These are phyloP conservation scores for Cladorrhinum samala DNA, from an alignment of 495 filamentous ascomycete species.

Conservation along the genomic window DNA sequence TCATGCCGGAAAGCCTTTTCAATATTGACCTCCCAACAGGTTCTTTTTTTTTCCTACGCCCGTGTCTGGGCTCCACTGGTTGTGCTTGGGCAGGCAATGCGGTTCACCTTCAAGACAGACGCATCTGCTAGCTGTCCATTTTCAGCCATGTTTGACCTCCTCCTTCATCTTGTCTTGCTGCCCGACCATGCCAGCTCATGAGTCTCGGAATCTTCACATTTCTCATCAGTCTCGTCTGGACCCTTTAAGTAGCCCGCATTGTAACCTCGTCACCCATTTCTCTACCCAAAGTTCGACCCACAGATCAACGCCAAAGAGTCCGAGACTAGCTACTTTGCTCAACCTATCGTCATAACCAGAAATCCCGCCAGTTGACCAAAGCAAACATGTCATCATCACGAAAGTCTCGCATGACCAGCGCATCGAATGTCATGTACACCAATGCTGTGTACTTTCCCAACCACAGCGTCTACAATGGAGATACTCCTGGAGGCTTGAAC, in stretches of 20 bases:
- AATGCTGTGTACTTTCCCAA: constrained; percentile 93
- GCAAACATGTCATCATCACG: constrained; percentile 28
- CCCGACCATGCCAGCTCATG: constrained; percentile 20
- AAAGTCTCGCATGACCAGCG: constrained; percentile 36
- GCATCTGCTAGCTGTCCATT: constrained; percentile 5
- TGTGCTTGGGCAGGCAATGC: constrained; percentile 14
- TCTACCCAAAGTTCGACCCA: background rate
- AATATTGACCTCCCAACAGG: constrained; percentile 7
- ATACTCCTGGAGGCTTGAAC: constrained; percentile 72
- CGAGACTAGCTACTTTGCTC: constrained; percentile 7
- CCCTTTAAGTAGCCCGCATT: background rate
- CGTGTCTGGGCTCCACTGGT: constrained; percentile 15
- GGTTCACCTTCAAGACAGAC: constrained; percentile 11
- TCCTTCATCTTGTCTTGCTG: constrained; percentile 22
- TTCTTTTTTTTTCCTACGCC: constrained; percentile 12
- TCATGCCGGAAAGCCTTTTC: constrained; percentile 18
- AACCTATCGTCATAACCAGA: constrained; percentile 7
- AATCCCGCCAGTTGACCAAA: background rate
- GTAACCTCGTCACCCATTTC: background rate
- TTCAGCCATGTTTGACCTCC: constrained; percentile 10
- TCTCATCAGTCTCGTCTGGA: background rate
- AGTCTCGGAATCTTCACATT: constrained; percentile 14
- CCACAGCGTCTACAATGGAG: constrained; percentile 69
- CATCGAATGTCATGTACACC: constrained; percentile 46
- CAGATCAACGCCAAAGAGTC: background rate